These are phyloP conservation scores for Starmerella stigmatis DNA, from an alignment of 805 yeast species.

Conservation along the genomic window DNA sequence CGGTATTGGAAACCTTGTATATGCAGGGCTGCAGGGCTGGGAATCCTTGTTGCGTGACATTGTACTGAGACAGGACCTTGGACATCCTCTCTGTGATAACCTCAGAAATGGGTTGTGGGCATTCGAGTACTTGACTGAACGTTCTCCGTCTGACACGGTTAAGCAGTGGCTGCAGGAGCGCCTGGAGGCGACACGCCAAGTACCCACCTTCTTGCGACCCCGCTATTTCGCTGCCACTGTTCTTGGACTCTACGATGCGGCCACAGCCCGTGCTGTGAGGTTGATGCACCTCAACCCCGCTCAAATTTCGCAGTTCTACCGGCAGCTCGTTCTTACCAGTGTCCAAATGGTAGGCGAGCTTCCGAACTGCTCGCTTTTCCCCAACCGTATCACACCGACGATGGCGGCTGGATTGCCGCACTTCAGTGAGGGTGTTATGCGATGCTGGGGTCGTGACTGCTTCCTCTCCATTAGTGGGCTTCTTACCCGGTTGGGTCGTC, in stretches of 20 bases:
- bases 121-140: constrained; percentile 54
- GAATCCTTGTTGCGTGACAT: constrained; percentile 52
- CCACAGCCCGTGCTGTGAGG: constrained; percentile 55
- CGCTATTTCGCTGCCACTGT: constrained; percentile 76
- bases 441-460: constrained; percentile 98
- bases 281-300: constrained; percentile 41
- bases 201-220: constrained; percentile 73
- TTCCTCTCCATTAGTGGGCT: constrained; percentile 81
- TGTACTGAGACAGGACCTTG: constrained; percentile 61
- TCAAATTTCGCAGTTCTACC: constrained; percentile 57
- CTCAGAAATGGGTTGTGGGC: constrained; percentile 85
- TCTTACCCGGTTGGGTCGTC: constrained; percentile 64
- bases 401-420: constrained; percentile 97
- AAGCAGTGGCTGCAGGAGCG: constrained; percentile 57
- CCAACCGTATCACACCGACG: constrained; percentile 50
- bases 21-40: constrained; percentile 95
- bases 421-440: constrained; percentile 80
- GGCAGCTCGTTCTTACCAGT: constrained; percentile 66
- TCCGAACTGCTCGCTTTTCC: constrained; percentile 64
- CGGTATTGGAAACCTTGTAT: constrained; percentile 57
- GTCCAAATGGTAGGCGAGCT: constrained; percentile 75
- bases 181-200: constrained; percentile 36
- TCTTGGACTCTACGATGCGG: constrained; percentile 75
- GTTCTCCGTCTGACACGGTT: constrained; percentile 51
- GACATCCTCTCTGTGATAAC: constrained; percentile 74